A percentile compares a stretch with the other conserved stretches of the same genome.
These are phyloP conservation scores for Trichoderma sp. DNA, from an alignment of 2,329 filamentous ascomycete genomes.

Conservation along the genomic window DNA sequence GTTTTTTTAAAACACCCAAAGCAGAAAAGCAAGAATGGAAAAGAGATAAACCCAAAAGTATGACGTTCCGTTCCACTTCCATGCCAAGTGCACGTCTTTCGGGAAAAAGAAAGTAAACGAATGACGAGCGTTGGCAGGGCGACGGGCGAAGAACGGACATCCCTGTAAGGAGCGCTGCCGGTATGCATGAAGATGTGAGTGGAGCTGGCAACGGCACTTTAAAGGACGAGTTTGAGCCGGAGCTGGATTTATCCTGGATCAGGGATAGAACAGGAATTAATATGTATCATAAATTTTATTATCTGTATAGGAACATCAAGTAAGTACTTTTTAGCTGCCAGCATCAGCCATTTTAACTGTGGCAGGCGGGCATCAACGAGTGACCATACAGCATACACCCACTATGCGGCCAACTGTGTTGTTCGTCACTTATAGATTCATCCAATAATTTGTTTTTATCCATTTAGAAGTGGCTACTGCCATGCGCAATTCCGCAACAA, in stretches of 20 bases:
- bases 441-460: neutral
- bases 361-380: neutral
- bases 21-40: neutral
- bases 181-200: constrained; percentile 21
- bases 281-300: no score
- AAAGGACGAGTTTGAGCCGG: neutral
- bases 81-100: neutral
- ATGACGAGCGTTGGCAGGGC: constrained; percentile 22
- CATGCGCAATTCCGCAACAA: no score
- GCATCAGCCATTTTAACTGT: no score
- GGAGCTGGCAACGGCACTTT: constrained; percentile 21
- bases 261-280: neutral
- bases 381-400: neutral
- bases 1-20: neutral
- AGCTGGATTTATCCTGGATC: neutral
- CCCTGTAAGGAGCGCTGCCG: neutral
- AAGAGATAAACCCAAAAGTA: neutral
- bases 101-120: constrained; percentile 19
- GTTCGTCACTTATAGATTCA: neutral
- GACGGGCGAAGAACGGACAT: neutral
- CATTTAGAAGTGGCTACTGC: no score
- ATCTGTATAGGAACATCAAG: no score
- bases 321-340: no score
- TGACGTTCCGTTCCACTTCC: constrained; percentile 15
- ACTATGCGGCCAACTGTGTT: neutral